Evolutionary conservation across 768 basidiomycete genomes (phyloP).

Genomic region (Auriculariales sp.): DNA sequence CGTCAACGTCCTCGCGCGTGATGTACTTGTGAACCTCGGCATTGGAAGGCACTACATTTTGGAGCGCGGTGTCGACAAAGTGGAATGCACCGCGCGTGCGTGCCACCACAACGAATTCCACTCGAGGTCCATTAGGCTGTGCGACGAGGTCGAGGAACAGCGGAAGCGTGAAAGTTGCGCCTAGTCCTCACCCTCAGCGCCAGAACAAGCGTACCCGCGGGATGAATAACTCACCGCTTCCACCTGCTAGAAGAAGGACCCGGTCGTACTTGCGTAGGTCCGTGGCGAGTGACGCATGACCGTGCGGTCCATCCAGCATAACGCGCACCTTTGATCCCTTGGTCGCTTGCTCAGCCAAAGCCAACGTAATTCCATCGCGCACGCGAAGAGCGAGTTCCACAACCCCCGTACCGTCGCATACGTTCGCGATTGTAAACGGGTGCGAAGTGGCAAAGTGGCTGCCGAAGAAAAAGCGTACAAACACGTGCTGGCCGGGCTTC

Average conservation of each 20-base stretch:
- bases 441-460: conserved; percentile 17
- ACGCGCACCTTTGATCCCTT: conserved; percentile 8
- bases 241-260: conserved; percentile 19
- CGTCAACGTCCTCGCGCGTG: neutral
- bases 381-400: conserved; percentile 15
- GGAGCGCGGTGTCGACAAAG: conserved; percentile 10
- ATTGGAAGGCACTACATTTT: conserved; percentile 3
- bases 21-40: conserved; percentile 5
- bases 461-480: conserved; percentile 14
- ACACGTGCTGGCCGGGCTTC: conserved; percentile 20
- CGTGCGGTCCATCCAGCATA: conserved; percentile 17
- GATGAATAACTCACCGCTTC: conserved; percentile 14
- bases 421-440: conserved; percentile 20
- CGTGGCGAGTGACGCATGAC: conserved; percentile 12
- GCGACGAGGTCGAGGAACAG: conserved; percentile 14
- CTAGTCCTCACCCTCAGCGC: neutral
- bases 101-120: conserved; percentile 15
- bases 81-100: conserved; percentile 8
- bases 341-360: conserved; percentile 9
- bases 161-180: conserved; percentile 15
- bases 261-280: conserved; percentile 15
- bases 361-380: conserved; percentile 16
- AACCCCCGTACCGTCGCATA: conserved; percentile 6
- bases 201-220: neutral
- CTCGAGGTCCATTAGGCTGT: conserved; percentile 10